A percentile compares a stretch with the other conserved stretches of the same genome.
These are phyloP conservation scores for Yamadazyma aaseri DNA, from an alignment of 1,139 yeast genomes.

Conservation along the genomic window DNA sequence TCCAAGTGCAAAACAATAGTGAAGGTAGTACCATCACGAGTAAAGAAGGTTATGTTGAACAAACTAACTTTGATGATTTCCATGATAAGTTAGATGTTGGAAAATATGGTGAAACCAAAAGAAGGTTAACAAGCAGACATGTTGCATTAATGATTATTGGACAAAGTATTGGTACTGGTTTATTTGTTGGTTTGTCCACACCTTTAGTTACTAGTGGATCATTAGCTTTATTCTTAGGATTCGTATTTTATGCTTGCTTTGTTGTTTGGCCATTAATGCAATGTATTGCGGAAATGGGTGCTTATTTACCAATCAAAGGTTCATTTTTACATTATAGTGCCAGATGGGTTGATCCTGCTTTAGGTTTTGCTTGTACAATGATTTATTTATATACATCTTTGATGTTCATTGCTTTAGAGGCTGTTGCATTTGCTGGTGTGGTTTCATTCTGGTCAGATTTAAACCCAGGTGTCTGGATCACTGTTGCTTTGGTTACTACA, in stretches of 20 bases:
- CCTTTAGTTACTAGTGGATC: slow-evolving; percentile 39
- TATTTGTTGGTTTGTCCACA: slow-evolving; percentile 36
- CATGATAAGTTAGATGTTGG: slow-evolving; percentile 29
- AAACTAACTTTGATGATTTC: slow-evolving; percentile 30
- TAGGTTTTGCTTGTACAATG: slow-evolving; percentile 38
- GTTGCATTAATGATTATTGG: slow-evolving; percentile 51
- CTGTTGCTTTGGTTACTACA: slow-evolving; percentile 28
- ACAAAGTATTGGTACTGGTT: slow-evolving; percentile 52
- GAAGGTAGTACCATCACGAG: slow-evolving; percentile 1
- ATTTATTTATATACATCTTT: slow-evolving; percentile 36
- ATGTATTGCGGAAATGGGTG: slow-evolving; percentile 41
- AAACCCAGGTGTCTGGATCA: slow-evolving; percentile 36
- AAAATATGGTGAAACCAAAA: slow-evolving; percentile 34
- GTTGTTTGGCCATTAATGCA: slow-evolving; percentile 43
- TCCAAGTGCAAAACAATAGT: slow-evolving; percentile 9
- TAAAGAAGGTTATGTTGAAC: slow-evolving; percentile 5
- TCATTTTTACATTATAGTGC: slow-evolving; percentile 37
- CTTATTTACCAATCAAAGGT: slow-evolving; percentile 40
- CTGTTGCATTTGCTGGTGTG: slow-evolving; percentile 34
- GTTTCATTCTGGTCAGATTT: slow-evolving; percentile 41
- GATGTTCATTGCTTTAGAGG: slow-evolving; percentile 40
- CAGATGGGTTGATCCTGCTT: slow-evolving; percentile 40
- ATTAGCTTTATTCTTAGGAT: slow-evolving; percentile 37
- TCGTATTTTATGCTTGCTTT: slow-evolving; percentile 31
- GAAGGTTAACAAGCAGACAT: slow-evolving; percentile 44